Evolutionary conservation across 805 yeast species (phyloP), one percentile per base, ranked within the genome.

Genomic region (Sugiyamaella valdiviana): DNA sequence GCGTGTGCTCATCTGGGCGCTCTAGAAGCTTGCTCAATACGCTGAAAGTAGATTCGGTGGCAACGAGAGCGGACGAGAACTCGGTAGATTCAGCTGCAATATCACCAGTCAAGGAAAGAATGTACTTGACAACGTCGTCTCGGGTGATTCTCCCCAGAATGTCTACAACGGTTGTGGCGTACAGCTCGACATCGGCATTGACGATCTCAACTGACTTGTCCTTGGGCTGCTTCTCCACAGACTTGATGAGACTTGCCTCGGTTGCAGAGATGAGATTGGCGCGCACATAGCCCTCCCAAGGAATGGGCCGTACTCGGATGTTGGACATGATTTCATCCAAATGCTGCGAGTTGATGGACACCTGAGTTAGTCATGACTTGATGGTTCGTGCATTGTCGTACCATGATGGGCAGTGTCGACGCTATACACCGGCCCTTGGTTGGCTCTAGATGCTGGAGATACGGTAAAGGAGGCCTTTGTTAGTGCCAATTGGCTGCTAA

Each of bases 211-310:
- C 46, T 6, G 69, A 57, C 44, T 62, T 53, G 19, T 63, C 67
- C 10, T 52, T 51, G 32, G 60, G 51, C 57, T 73, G 75, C 53
- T 74, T 74, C 58, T 76, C 81, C 53, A 79, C 70, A 17, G 71
- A 66, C 61, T 78, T 78, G 57, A 80, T 71, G 41, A 74, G 68
- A 45, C 75, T 75, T 9, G 90, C 91, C 63, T 87, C 93, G 52
- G 78, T 79, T 44, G 75, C 75, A 39, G 82, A 69, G 36, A 90
- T 72, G 40, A 81, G 76, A 42, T 78, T 80, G 16, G 90, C 82
- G 48, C 95, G 75, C 9, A 85, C 82, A 58, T 85, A 80, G 7
- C 95, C 95, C 60, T 86, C 95, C 97, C 97, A 90, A 26, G 95
- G 95, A 48, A 89, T 78, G 26, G 90, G 81, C 55, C 93, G 78